Evolutionary conservation across 2,329 filamentous ascomycete genomes (phyloP).

Genomic region (Fusarium foetens): DNA sequence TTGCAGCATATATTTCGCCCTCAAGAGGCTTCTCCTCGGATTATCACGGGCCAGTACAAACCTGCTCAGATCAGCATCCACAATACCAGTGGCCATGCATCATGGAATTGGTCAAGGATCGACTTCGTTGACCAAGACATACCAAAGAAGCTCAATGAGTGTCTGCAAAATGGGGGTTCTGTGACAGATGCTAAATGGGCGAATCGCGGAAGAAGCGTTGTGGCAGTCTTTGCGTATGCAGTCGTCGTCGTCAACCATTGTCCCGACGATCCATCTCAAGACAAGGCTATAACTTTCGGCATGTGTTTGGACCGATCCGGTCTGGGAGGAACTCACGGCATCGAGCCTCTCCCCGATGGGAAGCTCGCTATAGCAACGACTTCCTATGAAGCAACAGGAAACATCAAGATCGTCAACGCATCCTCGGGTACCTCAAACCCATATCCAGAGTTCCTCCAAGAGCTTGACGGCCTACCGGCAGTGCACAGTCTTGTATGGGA

Average conservation of each 20-base stretch:
- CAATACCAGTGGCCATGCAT: fast-evolving
- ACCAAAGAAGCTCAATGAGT: neutral
- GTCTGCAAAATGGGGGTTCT: neutral
- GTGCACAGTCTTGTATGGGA: neutral
- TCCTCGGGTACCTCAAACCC: neutral
- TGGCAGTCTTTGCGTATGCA: neutral
- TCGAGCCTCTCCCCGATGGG: neutral
- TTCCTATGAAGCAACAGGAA: neutral
- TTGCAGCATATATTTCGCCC: neutral
- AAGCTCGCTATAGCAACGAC: neutral
- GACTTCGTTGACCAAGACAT: neutral
- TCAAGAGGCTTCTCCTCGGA: fast-evolving
- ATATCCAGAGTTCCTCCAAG: neutral
- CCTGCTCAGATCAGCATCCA: neutral
- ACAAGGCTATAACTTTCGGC: neutral
- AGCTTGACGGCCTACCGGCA: neutral
- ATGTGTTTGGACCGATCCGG: neutral
- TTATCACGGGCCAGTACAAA: neutral
- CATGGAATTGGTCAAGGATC: neutral
- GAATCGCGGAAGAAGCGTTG: neutral
- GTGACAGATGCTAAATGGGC: neutral
- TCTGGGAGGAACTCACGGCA: neutral
- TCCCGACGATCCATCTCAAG: neutral
- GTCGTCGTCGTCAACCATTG: neutral
- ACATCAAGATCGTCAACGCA: neutral